These are phyloP conservation scores for Plantago coronopus DNA, from an alignment of 305 asterid species.

Conservation along the genomic window DNA sequence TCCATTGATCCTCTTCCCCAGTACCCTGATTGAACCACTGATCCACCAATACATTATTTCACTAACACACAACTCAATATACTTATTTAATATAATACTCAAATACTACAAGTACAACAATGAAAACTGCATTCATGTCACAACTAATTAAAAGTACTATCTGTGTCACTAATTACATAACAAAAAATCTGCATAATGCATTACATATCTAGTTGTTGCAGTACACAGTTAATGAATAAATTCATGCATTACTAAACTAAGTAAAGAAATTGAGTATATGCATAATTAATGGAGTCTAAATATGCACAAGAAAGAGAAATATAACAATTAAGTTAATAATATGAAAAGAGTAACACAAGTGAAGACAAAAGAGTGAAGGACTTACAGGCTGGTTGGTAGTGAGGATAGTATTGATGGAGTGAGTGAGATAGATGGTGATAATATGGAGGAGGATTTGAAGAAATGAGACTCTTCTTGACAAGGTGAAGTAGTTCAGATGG, in stretches of 20 bases:
- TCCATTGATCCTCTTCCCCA: constrained; percentile 86
- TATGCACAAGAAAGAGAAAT: no score
- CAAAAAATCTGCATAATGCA: no score
- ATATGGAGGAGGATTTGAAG: constrained; percentile 38
- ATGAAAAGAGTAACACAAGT: no score
- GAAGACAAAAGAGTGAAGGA: not conserved
- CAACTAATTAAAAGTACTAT: not conserved
- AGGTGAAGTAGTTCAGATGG: constrained; percentile 69
- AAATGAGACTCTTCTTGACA: constrained; percentile 58
- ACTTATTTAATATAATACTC: not conserved
- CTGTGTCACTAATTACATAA: no score
- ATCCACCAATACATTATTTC: constrained; percentile 16
- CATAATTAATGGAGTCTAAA: no score
- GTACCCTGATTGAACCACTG: constrained; percentile 73
- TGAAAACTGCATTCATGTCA: not conserved
- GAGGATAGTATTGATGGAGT: constrained; percentile 45
- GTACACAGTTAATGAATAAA: no score
- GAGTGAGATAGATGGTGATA: constrained; percentile 30
- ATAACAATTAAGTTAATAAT: no score
- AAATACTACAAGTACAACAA: not conserved
- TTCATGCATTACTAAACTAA: no score
- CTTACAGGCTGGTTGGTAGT: constrained; percentile 59
- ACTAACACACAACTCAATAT: not conserved
- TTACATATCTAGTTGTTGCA: no score
- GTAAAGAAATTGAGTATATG: no score